phyloP scores from a whole-genome alignment of 2,329 filamentous ascomycete species.

The Colletotrichum magnum region DNA sequence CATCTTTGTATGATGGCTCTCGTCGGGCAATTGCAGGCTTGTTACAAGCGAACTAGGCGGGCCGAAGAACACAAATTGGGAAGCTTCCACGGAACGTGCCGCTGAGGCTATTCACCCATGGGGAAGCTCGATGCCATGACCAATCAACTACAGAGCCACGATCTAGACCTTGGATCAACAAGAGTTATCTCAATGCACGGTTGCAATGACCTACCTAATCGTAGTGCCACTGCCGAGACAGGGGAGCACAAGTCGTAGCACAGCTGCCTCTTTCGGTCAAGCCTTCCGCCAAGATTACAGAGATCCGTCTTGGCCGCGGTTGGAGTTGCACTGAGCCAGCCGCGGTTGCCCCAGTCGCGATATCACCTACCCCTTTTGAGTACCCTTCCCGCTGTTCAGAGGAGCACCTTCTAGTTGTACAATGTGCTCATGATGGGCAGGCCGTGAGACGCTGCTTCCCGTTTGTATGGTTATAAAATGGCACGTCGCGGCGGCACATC shows the following conservation, averaged over 20 bases:
- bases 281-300: conserved; percentile 17
- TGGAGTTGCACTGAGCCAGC: neutral
- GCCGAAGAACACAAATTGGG: neutral
- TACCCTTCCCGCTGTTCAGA: neutral
- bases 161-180: neutral
- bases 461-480: conserved; percentile 4
- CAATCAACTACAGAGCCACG: neutral
- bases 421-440: neutral
- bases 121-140: neutral
- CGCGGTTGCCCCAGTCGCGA: neutral
- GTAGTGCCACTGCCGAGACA: neutral
- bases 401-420: neutral
- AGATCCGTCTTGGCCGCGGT: conserved; percentile 29
- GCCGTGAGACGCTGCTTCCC: neutral
- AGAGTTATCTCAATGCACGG: too few relatives aligned
- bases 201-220: conserved; percentile 5
- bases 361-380: conserved; percentile 31
- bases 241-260: neutral
- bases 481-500: neutral
- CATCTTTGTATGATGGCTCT: too few relatives aligned
- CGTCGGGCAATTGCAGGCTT: too few relatives aligned
- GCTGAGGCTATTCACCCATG: neutral
- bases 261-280: conserved; percentile 28
- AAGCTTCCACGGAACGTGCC: neutral
- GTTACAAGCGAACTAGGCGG: too few relatives aligned